A percentile compares a stretch with the other conserved stretches of the same genome.
These are phyloP conservation scores for Penicillium taxi DNA, from an alignment of 495 filamentous ascomycete species.

Conservation along the genomic window DNA sequence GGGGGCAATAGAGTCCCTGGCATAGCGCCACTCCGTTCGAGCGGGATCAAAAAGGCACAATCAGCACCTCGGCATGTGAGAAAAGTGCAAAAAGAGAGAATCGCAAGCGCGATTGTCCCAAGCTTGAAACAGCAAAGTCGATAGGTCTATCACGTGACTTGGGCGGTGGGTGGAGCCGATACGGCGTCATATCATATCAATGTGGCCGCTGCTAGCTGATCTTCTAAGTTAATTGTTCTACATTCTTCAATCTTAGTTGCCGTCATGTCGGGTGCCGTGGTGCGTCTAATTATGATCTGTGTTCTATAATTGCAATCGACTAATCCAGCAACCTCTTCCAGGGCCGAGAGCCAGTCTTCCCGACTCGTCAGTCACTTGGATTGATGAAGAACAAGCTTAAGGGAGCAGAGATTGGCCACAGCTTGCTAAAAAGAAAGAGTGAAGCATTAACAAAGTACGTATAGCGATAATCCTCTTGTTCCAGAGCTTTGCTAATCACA, in stretches of 20 bases:
- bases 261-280: constrained; percentile 52
- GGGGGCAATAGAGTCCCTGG: constrained; percentile 54
- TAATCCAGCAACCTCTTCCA: constrained; percentile 8
- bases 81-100: constrained; percentile 17
- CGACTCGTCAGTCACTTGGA: constrained; percentile 91
- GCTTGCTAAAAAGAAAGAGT: constrained; percentile 81
- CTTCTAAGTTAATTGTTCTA: constrained; percentile 5
- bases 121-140: constrained; percentile 25
- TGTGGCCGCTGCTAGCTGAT: constrained; percentile 15
- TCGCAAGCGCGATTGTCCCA: constrained; percentile 20
- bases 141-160: constrained; percentile 25
- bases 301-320: background rate
- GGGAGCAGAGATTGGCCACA: constrained; percentile 86
- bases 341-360: constrained; percentile 83
- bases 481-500: constrained; percentile 7
- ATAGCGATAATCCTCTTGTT: constrained; percentile 1
- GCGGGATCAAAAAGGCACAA: constrained; percentile 33
- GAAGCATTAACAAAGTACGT: constrained; percentile 85
- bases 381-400: constrained; percentile 99
- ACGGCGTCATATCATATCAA: constrained; percentile 31
- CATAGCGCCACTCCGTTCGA: constrained; percentile 45
- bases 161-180: constrained; percentile 24
- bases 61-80: constrained; percentile 24
- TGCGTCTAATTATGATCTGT: constrained; percentile 19
- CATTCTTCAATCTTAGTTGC: constrained; percentile 12